Evolutionary conservation across 148 eudicot species (phyloP).

Genomic region (Diospyros lotus): DNA sequence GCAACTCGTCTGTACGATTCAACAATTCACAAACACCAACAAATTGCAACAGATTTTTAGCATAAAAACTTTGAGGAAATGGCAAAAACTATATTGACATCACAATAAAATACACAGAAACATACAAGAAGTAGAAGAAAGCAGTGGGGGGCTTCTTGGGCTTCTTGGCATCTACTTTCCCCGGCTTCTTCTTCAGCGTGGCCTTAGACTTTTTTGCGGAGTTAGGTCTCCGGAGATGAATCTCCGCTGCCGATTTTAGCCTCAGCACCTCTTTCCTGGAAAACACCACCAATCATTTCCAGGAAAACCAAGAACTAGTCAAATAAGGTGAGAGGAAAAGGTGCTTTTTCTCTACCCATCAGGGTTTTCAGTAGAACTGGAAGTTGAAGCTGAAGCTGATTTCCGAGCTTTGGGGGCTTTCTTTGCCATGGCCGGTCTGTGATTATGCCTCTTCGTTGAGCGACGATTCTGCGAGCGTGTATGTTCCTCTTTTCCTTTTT

Average conservation of each 20-base stretch:
- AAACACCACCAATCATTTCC: slow-evolving; percentile 8
- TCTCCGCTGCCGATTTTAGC: slow-evolving; percentile 23
- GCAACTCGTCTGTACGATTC: background rate
- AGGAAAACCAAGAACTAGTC: background rate
- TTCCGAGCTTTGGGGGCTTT: slow-evolving; percentile 16
- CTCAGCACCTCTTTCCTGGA: slow-evolving; percentile 38
- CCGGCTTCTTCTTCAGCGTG: slow-evolving; percentile 26
- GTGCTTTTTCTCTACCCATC: slow-evolving; percentile 14
- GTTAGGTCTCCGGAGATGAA: slow-evolving; percentile 13
- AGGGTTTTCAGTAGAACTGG: slow-evolving; percentile 15
- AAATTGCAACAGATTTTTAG: background rate
- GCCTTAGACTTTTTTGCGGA: slow-evolving; percentile 27
- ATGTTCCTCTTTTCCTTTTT: no score
- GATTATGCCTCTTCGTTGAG: background rate
- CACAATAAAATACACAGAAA: background rate
- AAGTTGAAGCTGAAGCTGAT: slow-evolving; percentile 14
- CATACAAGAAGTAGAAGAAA: slow-evolving; percentile 87
- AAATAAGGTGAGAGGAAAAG: background rate
- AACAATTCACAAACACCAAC: background rate
- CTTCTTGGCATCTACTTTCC: slow-evolving; percentile 53
- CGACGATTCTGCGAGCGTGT: background rate
- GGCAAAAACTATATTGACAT: background rate
- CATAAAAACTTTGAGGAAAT: background rate
- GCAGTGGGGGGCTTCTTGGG: slow-evolving; percentile 98
- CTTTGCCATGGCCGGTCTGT: slow-evolving; percentile 22